Percentiles rank a stretch among this genome's conserved stretches.
These are phyloP conservation scores for Smittium culicis DNA, from an alignment of 371 early-diverging fungal species.

Conservation along the genomic window DNA sequence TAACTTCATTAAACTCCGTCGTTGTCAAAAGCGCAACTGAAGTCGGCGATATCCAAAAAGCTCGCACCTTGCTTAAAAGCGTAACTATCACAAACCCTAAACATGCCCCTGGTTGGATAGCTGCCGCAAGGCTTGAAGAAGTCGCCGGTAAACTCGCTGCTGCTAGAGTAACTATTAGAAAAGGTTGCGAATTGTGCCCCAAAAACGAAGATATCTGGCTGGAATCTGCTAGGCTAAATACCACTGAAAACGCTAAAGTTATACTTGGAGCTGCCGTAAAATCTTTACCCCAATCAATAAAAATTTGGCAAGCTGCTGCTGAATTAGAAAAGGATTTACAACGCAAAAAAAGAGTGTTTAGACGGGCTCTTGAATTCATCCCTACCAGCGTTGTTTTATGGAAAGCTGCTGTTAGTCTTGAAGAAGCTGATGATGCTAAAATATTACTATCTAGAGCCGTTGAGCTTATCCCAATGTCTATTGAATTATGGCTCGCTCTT, in stretches of 20 bases:
- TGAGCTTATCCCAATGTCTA: conserved; percentile 73
- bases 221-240: conserved; percentile 81
- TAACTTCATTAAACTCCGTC: conserved; percentile 79
- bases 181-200: conserved; percentile 89
- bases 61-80: conserved; percentile 70
- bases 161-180: conserved; percentile 72
- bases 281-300: conserved; percentile 76
- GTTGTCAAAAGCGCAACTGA: conserved; percentile 72
- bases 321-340: conserved; percentile 59
- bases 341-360: conserved; percentile 67
- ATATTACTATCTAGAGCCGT: conserved; percentile 83
- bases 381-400: conserved; percentile 85
- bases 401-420: conserved; percentile 81
- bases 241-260: conserved; percentile 65
- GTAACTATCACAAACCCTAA: conserved; percentile 86
- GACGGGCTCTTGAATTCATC: conserved; percentile 79
- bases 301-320: conserved; percentile 85
- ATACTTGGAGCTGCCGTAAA: conserved; percentile 83
- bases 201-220: conserved; percentile 92
- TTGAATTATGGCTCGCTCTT: conserved; percentile 90
- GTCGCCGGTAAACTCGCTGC: conserved; percentile 66
- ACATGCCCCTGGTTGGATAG: conserved; percentile 95
- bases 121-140: conserved; percentile 91
- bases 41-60: conserved; percentile 87
- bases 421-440: conserved; percentile 84